phyloP scores from a whole-genome alignment of 2,329 filamentous ascomycete genomes.

The Pseudocercospora macadamiae region DNA sequence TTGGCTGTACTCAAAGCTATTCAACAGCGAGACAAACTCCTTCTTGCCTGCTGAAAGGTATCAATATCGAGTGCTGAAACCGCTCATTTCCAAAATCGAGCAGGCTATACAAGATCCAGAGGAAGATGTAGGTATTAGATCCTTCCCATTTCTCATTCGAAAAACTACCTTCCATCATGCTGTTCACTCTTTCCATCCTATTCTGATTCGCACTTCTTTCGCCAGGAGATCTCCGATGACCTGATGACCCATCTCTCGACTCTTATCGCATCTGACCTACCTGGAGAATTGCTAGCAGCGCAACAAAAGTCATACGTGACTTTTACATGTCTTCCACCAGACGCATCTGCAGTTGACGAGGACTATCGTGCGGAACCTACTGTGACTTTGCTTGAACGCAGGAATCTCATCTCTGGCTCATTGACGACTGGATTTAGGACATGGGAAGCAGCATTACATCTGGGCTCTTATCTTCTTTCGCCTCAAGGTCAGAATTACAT shows the following conservation, averaged over 20 bases:
- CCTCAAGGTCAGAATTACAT: slow-evolving; percentile 52
- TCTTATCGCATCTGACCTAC: slow-evolving; percentile 65
- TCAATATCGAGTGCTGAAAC: slow-evolving; percentile 71
- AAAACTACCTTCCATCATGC: no score
- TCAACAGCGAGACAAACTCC: slow-evolving; percentile 59
- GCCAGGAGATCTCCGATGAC: slow-evolving; percentile 79
- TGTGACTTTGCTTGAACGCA: slow-evolving; percentile 70
- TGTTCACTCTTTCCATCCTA: slow-evolving; percentile 23
- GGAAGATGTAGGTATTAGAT: slow-evolving; percentile 70
- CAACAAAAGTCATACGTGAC: slow-evolving; percentile 77
- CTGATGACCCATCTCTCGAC: slow-evolving; percentile 70
- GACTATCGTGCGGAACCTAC: slow-evolving; percentile 31
- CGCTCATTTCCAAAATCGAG: slow-evolving; percentile 71
- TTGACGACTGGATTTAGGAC: slow-evolving; percentile 78
- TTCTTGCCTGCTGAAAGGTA: slow-evolving; percentile 70
- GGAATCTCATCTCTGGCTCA: slow-evolving; percentile 67
- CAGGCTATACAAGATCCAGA: slow-evolving; percentile 78
- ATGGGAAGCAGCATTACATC: slow-evolving; percentile 78
- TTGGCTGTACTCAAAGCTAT: slow-evolving; percentile 67
- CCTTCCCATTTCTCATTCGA: neutral
- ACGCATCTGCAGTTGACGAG: slow-evolving; percentile 11
- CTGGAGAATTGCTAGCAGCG: slow-evolving; percentile 65
- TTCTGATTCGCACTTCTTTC: slow-evolving; percentile 28
- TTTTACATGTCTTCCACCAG: slow-evolving; percentile 55
- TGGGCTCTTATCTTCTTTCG: slow-evolving; percentile 68